Base-by-base conservation (phyloP, 768 basidiomycete genomes). In the Kwoniella sp. region DNA sequence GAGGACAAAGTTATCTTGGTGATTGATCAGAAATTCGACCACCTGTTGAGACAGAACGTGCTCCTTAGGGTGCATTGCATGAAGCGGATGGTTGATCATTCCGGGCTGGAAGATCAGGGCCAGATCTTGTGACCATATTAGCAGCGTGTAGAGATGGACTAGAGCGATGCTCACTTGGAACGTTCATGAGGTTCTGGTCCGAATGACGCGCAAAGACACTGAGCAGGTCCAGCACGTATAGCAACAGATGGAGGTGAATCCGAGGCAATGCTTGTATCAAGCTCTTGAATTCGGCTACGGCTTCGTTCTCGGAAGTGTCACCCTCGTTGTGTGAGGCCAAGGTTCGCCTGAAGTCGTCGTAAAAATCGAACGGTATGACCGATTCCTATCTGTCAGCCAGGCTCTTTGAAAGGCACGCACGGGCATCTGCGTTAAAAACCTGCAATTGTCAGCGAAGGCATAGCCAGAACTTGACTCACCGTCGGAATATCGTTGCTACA, bases 101-200 rank as follows among this genome's bases (percentile, higher is more conserved):
- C 92, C 95, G 0, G 95, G 95, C 52, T 91, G 87, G 76, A 99
- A 99, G 60, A 98, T 93, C 39, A 93, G 87, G 15, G 93, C 95
- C 17, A 99, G 83, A 76, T 99, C 93, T 89, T n/a, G 96, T 83
- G 76, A 96, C 92, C 89, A 70, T 23, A 9, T 68, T 37, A 63
- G 44, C 48, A n/a, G 20, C n/a, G 12, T 33, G 25, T 5, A 4
- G 14, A 17, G 17, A 34, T 14, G 11, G 20, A 5, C 23, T 28
- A 81, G n/a, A n/a, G n/a, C n/a, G n/a, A n/a, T n/a, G n/a, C 87
- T 63, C 60, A 95, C 91, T 96, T 51, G 85, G 80, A 19, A 93
- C 87, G 0, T 87, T 92, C 93, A 99, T 99, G 41, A 92, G 77
- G 73, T 99, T 99, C 77, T 85, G 86, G 59, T 89, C 87, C 38